A percentile compares a stretch with the other conserved stretches of the same genome.
Conservation (phyloP, 2,329 filamentous ascomycete species). For the Pseudogymnoascus sp. region DNA sequence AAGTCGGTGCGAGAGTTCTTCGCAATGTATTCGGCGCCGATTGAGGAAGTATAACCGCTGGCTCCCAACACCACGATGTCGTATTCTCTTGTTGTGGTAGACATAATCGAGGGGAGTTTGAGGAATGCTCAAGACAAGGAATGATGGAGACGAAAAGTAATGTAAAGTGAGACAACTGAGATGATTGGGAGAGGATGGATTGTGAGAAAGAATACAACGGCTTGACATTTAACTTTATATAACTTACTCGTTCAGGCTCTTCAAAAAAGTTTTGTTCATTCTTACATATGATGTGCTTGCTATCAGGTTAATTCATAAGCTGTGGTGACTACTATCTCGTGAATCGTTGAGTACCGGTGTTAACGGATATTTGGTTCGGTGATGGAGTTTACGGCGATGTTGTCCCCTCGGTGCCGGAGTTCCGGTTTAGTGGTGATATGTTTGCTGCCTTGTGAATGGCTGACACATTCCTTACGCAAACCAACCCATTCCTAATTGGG, state of each 20-base stretch:
- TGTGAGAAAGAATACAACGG: background rate
- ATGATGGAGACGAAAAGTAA: background rate
- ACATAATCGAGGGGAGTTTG: background rate
- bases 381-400: background rate
- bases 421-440: background rate
- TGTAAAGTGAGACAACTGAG: background rate
- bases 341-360: background rate
- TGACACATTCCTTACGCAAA: background rate
- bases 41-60: conserved; percentile 59
- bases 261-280: background rate
- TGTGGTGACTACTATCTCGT: background rate
- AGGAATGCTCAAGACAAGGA: background rate
- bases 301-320: background rate
- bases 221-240: background rate
- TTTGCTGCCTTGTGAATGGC: background rate
- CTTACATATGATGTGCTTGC: background rate
- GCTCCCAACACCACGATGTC: conserved; percentile 58
- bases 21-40: conserved; percentile 54
- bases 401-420: background rate
- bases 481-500: background rate
- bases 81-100: conserved; percentile 35
- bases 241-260: background rate
- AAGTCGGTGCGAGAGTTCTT: conserved; percentile 51
- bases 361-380: background rate
- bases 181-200: background rate